phyloP scores from a whole-genome alignment of 2,329 filamentous ascomycete genomes.

The Leptographium lundbergii region DNA sequence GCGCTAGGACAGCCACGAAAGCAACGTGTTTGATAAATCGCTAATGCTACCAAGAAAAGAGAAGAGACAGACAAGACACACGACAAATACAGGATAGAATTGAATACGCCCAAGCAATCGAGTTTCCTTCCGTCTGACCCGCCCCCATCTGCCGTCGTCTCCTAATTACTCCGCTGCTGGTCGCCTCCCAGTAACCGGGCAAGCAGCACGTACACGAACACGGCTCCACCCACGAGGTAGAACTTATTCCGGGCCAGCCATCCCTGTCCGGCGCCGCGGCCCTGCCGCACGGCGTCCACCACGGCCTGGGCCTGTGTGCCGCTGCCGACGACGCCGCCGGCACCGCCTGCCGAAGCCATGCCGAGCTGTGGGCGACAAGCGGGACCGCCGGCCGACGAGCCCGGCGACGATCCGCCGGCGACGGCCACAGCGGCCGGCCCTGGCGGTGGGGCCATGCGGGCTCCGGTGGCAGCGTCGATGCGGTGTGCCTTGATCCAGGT shows the following conservation, averaged over 20 bases:
- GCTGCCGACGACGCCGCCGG: constrained; percentile 37
- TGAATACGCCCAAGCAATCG: not conserved
- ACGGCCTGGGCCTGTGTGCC: constrained; percentile 54
- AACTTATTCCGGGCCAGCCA: constrained; percentile 76
- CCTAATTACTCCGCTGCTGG: not conserved
- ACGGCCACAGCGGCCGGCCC: constrained; percentile 13
- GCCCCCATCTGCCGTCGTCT: not conserved
- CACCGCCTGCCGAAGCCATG: constrained; percentile 33
- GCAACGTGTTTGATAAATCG: not conserved
- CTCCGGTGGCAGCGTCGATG: constrained; percentile 67
- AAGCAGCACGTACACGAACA: constrained; percentile 76
- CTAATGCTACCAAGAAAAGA: not conserved
- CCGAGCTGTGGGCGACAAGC: constrained; percentile 41
- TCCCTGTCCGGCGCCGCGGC: constrained; percentile 66
- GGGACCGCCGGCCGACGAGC: not conserved
- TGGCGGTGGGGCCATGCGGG: constrained; percentile 35
- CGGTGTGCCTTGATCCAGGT: constrained; percentile 77
- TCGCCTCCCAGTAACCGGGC: constrained; percentile 53
- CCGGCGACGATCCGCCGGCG: not conserved
- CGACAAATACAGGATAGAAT: not conserved
- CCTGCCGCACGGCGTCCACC: constrained; percentile 65
- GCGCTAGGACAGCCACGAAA: not conserved
- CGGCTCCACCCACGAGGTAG: constrained; percentile 51
- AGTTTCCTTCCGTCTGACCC: not conserved
- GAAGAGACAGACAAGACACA: not conserved